A percentile compares a stretch with the other conserved stretches of the same genome.
These are phyloP conservation scores for Cairneyella variabilis DNA, from an alignment of 495 filamentous ascomycete genomes.

Conservation along the genomic window DNA sequence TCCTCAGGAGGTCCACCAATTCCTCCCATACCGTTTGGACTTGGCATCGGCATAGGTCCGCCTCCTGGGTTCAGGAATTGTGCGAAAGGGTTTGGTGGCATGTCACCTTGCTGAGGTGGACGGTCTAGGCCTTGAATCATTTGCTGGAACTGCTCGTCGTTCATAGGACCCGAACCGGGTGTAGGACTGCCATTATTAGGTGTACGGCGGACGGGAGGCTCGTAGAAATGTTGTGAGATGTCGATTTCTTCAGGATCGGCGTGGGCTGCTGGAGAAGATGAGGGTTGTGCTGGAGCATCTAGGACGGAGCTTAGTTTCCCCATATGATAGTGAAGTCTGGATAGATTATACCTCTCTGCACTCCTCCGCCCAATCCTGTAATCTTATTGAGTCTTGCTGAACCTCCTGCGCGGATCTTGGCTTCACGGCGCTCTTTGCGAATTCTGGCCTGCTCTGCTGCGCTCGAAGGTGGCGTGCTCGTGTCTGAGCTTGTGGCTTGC, in stretches of 20 bases:
- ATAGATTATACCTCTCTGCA: conserved; percentile 45
- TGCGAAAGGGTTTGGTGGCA: no score
- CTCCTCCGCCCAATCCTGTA: conserved; percentile 68
- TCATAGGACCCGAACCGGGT: conserved; percentile 24
- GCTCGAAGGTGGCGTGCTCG: conserved; percentile 44
- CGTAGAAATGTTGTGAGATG: conserved; percentile 57
- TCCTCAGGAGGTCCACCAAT: conserved; percentile 36
- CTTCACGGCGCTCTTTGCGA: conserved; percentile 85
- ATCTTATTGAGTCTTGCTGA: conserved; percentile 79
- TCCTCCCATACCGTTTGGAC: conserved; percentile 28
- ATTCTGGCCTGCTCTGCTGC: conserved; percentile 74
- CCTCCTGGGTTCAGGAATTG: no score
- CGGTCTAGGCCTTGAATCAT: conserved; percentile 43
- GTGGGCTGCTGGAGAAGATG: conserved; percentile 17
- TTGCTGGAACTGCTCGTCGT: conserved; percentile 34
- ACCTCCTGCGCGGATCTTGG: conserved; percentile 83
- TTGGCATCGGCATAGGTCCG: conserved; percentile 26
- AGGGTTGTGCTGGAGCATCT: conserved; percentile 23
- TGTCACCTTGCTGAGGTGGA: no score
- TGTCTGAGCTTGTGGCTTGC: conserved; percentile 15
- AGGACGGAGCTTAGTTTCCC: no score
- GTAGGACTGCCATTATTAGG: conserved; percentile 33
- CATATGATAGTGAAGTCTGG: no score
- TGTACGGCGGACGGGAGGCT: conserved; percentile 30
- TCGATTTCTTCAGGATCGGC: conserved; percentile 72